These are phyloP conservation scores for Colletotrichum camelliae DNA, from an alignment of 2,329 filamentous ascomycete species.

Conservation along the genomic window DNA sequence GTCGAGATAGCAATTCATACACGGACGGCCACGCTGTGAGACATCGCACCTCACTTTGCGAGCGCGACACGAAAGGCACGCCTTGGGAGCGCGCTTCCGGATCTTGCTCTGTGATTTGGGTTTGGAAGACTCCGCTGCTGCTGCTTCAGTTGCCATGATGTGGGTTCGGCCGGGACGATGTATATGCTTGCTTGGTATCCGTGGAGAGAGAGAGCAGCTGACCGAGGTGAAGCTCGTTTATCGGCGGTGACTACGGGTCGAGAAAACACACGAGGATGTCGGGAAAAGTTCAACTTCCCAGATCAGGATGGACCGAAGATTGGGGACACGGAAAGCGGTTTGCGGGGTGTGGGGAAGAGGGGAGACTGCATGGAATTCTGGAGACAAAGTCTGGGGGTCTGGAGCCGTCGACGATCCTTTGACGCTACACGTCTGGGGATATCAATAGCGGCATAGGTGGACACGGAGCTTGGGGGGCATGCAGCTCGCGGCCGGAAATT, in stretches of 20 bases:
- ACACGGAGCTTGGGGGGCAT: not conserved
- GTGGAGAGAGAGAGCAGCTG: not conserved
- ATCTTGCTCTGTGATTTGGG: constrained; percentile 39
- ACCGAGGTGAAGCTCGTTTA: constrained; percentile 11
- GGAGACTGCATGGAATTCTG: constrained; percentile 2
- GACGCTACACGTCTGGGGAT: constrained; percentile 5
- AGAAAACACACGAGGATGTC: constrained; percentile 1
- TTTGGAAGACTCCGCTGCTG: constrained; percentile 28
- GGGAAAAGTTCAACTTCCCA: not conserved
- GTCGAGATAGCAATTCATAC: constrained; percentile 58
- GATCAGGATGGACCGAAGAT: constrained; percentile 12
- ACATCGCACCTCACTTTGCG: constrained; percentile 58
- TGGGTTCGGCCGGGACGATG: not conserved
- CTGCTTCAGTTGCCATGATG: constrained; percentile 21
- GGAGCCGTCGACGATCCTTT: constrained; percentile 15
- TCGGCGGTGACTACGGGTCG: not conserved
- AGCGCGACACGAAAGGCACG: constrained; percentile 55
- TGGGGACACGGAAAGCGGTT: constrained; percentile 3
- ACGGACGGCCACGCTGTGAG: constrained; percentile 52
- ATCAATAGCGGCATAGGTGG: not conserved
- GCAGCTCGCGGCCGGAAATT: not conserved
- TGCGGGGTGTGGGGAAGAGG: constrained; percentile 30
- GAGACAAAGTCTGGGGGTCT: constrained; percentile 3
- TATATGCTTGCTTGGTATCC: not conserved
- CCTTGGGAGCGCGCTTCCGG: constrained; percentile 53